These are phyloP conservation scores for Dorcoceras hygrometricum DNA, from an alignment of 257 asterid species.

Conservation along the genomic window DNA sequence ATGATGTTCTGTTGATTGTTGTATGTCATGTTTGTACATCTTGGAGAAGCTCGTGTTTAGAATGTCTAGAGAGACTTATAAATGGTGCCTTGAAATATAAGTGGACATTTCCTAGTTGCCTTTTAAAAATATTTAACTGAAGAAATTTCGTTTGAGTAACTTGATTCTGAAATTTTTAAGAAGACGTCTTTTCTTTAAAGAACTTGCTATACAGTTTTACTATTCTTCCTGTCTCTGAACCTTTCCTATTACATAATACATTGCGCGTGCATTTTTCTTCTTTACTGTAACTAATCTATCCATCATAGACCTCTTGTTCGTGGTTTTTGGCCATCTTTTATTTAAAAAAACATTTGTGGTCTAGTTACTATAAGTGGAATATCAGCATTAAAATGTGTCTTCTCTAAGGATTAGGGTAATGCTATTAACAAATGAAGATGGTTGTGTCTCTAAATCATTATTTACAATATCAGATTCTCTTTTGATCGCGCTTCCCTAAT, in stretches of 20 bases:
- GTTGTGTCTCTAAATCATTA: background rate
- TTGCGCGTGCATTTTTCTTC: background rate
- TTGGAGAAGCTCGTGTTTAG: background rate
- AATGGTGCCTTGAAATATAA: too few species aligned
- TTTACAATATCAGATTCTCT: background rate
- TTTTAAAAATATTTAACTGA: background rate
- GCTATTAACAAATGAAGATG: background rate
- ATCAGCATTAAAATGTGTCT: background rate
- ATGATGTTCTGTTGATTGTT: background rate
- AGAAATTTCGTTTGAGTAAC: background rate
- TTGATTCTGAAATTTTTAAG: background rate
- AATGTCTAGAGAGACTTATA: background rate
- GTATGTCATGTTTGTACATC: background rate
- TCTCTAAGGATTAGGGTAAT: background rate
- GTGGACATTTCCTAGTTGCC: background rate
- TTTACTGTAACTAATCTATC: background rate
- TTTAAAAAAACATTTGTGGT: background rate
- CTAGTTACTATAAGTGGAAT: conserved; percentile 10
- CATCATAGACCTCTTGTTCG: background rate
- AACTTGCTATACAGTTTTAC: background rate
- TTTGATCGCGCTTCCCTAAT: background rate
- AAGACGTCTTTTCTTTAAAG: background rate
- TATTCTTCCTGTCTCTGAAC: background rate
- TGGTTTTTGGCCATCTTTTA: conserved; percentile 1
- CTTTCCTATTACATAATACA: background rate